Evolutionary conservation across 768 basidiomycete species (phyloP).

Genomic region (Gyrodon lividus): DNA sequence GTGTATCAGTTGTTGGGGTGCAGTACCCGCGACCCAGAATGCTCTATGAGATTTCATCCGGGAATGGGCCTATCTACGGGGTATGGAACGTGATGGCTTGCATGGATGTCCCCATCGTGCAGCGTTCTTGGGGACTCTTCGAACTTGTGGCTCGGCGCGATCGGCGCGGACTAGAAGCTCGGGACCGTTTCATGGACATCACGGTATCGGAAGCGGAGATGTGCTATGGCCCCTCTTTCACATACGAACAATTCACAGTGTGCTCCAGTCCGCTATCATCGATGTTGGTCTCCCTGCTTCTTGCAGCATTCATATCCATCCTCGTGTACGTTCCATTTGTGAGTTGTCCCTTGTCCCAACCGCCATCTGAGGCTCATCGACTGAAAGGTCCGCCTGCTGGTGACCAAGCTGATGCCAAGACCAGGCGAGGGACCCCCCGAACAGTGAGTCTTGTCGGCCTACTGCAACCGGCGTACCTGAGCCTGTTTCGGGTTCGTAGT

Average conservation of each 20-base stretch:
- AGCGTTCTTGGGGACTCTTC: constrained; percentile 47
- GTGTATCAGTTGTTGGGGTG: constrained; percentile 13
- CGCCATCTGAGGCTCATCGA: background rate
- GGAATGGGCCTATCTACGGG: constrained; percentile 26
- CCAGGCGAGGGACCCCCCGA: background rate
- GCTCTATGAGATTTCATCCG: constrained; percentile 28
- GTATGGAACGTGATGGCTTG: constrained; percentile 37
- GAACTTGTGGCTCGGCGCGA: constrained; percentile 13
- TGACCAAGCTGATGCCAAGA: background rate
- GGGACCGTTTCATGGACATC: background rate
- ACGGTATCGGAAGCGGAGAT: constrained; percentile 7
- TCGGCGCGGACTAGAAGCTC: constrained; percentile 9
- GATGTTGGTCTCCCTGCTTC: background rate
- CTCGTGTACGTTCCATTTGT: background rate
- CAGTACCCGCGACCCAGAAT: constrained; percentile 19
- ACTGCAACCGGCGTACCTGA: background rate
- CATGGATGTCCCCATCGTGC: constrained; percentile 42
- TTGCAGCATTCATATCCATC: background rate
- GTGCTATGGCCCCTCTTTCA: constrained; percentile 62
- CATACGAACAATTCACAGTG: constrained; percentile 62
- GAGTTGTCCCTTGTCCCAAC: background rate
- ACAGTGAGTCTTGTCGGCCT: background rate
- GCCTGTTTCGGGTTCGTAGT: background rate
- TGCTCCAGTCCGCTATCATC: background rate
- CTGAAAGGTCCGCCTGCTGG: background rate